A percentile compares a stretch with the other conserved stretches of the same genome.
Conservation (phyloP, 495 filamentous ascomycete species). For the Rhypophila decipiens region DNA sequence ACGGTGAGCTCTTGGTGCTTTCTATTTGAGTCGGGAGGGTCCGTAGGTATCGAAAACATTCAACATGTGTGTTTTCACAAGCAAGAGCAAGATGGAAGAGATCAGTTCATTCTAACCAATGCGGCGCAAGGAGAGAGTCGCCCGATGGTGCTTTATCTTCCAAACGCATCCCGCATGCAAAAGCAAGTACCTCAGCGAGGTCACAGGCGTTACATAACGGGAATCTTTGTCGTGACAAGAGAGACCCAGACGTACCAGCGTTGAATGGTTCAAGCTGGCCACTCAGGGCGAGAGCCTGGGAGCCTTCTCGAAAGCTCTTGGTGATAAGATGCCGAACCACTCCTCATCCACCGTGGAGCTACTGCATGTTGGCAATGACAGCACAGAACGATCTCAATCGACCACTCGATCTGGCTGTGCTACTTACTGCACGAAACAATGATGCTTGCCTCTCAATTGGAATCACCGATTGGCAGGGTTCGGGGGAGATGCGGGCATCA, state of each 20-base stretch:
- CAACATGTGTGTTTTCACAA: no score
- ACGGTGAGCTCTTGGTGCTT: no score
- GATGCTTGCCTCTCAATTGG: neutral
- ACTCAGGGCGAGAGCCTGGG: neutral
- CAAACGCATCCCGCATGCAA: constrained; percentile 10
- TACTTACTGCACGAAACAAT: neutral
- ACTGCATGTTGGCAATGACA: constrained; percentile 1
- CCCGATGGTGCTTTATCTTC: constrained; percentile 15
- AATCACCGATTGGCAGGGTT: constrained; percentile 2
- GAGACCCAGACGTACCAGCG: neutral
- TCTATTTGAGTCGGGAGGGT: no score
- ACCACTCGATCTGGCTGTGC: neutral
- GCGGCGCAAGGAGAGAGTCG: neutral
- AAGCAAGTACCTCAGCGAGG: constrained; percentile 2
- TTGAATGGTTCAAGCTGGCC: neutral
- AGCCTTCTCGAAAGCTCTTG: neutral
- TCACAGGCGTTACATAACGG: constrained; percentile 14
- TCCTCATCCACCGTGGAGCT: neutral
- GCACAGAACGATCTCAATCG: neutral
- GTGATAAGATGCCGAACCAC: neutral
- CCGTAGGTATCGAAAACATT: no score
- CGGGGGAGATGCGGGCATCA: neutral
- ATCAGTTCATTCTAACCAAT: no score
- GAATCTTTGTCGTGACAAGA: constrained; percentile 6
- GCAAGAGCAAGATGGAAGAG: no score